Evolutionary conservation across 2,329 filamentous ascomycete genomes (phyloP).

Genomic region (Clarireedia homoeocarpa): DNA sequence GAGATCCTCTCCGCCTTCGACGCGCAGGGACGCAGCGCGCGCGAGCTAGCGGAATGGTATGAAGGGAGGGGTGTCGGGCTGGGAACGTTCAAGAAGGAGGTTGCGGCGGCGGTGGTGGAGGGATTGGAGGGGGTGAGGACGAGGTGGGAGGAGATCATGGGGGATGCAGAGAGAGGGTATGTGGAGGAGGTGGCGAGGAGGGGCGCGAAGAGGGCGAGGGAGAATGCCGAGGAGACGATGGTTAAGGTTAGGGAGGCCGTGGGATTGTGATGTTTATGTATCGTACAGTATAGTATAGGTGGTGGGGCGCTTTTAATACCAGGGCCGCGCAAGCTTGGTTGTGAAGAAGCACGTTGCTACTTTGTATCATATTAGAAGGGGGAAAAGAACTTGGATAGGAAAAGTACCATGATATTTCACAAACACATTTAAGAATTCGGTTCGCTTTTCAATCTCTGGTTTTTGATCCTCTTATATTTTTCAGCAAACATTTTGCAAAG

Average conservation of each 20-base stretch:
- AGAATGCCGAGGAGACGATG: slow-evolving; percentile 49
- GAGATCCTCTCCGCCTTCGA: slow-evolving; percentile 70
- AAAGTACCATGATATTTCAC: background rate
- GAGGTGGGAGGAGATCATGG: slow-evolving; percentile 46
- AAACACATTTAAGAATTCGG: no score
- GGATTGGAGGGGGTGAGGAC: slow-evolving; percentile 48
- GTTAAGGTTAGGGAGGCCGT: slow-evolving; percentile 35
- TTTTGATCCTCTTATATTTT: background rate
- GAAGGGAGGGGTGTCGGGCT: slow-evolving; percentile 37
- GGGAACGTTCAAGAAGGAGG: slow-evolving; percentile 54
- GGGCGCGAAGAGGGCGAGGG: slow-evolving; percentile 53
- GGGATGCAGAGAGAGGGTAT: slow-evolving; percentile 38
- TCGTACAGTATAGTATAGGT: no score
- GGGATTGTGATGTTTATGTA: slow-evolving; percentile 27
- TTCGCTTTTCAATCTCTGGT: background rate
- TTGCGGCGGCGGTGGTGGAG: slow-evolving; percentile 48
- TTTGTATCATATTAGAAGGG: background rate
- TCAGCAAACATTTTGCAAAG: background rate
- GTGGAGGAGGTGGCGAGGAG: slow-evolving; percentile 49
- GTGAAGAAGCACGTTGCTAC: background rate
- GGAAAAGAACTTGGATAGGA: background rate
- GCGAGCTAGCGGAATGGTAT: slow-evolving; percentile 35
- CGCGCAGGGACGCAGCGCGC: slow-evolving; percentile 31
- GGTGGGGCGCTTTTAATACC: background rate
- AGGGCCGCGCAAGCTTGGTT: background rate